Conservation (phyloP, 441 rosid species). For the Lepidium campestre region DNA sequence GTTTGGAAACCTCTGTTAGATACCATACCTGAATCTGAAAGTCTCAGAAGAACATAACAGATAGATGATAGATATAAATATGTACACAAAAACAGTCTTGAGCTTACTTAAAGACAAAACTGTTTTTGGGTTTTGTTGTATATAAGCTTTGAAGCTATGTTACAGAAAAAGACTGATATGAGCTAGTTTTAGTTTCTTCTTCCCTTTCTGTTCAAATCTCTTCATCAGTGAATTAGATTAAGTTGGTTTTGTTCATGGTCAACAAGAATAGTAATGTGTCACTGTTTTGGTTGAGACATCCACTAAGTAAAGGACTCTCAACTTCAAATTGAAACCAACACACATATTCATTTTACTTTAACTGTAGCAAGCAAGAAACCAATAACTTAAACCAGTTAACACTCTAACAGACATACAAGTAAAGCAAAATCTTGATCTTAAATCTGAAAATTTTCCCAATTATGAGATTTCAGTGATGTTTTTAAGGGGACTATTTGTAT, state of each 20-base stretch:
- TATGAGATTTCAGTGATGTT: too few relatives aligned
- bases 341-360: too few relatives aligned
- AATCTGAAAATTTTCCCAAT: too few relatives aligned
- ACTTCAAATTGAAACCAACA: too few relatives aligned
- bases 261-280: not conserved
- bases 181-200: not conserved
- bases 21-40: slow-evolving; percentile 57
- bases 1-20: slow-evolving; percentile 54
- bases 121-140: slow-evolving; percentile 10
- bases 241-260: not conserved
- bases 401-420: too few relatives aligned
- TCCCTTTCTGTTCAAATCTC: not conserved
- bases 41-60: slow-evolving; percentile 3
- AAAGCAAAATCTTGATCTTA: too few relatives aligned
- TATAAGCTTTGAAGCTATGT: slow-evolving; percentile 4
- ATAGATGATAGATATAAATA: not conserved
- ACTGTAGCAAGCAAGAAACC: too few relatives aligned
- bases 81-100: slow-evolving; percentile 1
- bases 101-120: slow-evolving; percentile 1
- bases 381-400: too few relatives aligned
- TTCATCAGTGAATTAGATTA: not conserved
- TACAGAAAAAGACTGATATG: not conserved
- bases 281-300: not conserved
- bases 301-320: not conserved
- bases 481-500: too few relatives aligned